phyloP scores from a whole-genome alignment of 140 eudicot genomes.

The Stevia rebaudiana region DNA sequence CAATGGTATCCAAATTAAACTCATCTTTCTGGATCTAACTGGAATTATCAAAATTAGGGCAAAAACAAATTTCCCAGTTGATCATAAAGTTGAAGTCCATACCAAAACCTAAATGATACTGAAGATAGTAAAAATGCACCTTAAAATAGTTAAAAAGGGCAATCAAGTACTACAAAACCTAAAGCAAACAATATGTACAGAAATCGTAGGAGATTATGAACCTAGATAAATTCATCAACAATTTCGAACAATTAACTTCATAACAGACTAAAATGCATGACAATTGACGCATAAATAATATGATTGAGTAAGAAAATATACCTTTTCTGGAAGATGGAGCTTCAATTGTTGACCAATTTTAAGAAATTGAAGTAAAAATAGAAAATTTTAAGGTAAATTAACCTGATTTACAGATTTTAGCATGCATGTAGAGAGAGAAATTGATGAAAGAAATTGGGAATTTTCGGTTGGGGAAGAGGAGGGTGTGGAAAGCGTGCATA shows the following conservation, averaged over 20 bases:
- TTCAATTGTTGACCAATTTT: slow-evolving; percentile 5
- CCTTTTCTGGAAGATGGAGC: slow-evolving; percentile 14
- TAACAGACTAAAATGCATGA: slow-evolving; percentile 16
- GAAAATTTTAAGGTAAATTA: not conserved
- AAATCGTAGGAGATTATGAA: not conserved
- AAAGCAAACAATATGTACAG: not conserved
- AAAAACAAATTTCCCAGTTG: not conserved
- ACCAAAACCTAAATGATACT: not conserved
- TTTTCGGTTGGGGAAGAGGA: slow-evolving; percentile 20
- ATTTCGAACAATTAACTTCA: slow-evolving; percentile 6
- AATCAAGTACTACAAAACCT: slow-evolving; percentile 10
- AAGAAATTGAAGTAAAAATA: slow-evolving; percentile 6
- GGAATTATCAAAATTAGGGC: slow-evolving; percentile 2
- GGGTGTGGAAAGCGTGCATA: slow-evolving; percentile 38
- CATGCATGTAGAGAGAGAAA: slow-evolving; percentile 17
- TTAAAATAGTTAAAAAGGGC: not conserved
- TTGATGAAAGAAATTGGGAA: slow-evolving; percentile 6
- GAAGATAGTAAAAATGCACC: slow-evolving; percentile 14
- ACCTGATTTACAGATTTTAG: not conserved
- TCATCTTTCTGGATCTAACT: slow-evolving; percentile 10
- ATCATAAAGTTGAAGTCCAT: not conserved
- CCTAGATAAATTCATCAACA: not conserved
- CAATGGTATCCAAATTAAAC: slow-evolving; percentile 1
- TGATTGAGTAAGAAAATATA: not conserved
- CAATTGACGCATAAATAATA: slow-evolving; percentile 3